Conservation (phyloP, 805 yeast genomes). For the Zygosaccharomyces bisporus region DNA sequence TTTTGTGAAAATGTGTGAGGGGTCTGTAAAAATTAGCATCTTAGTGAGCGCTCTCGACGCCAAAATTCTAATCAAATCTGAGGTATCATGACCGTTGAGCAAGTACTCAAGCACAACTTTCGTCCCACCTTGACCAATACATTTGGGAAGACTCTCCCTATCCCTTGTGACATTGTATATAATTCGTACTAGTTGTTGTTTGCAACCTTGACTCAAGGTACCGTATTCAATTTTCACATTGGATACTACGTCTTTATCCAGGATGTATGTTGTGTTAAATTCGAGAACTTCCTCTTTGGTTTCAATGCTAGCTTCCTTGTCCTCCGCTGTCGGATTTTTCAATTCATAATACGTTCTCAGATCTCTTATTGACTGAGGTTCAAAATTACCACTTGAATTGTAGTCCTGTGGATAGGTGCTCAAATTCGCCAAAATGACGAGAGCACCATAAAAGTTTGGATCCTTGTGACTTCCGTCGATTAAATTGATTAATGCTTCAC, state of each 20-base stretch:
- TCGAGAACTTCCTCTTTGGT: constrained; percentile 20
- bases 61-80: constrained; percentile 26
- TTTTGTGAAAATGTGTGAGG: constrained; percentile 42
- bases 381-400: constrained; percentile 11
- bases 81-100: constrained; percentile 15
- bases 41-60: constrained; percentile 45
- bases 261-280: constrained; percentile 22
- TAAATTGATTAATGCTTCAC: constrained; percentile 32
- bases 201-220: constrained; percentile 24
- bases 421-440: constrained; percentile 36
- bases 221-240: constrained; percentile 14
- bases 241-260: constrained; percentile 25
- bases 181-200: constrained; percentile 33
- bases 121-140: constrained; percentile 48
- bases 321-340: constrained; percentile 23
- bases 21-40: constrained; percentile 45
- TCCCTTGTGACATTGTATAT: constrained; percentile 33
- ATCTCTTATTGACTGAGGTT: constrained; percentile 27
- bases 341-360: constrained; percentile 34
- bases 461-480: constrained; percentile 19
- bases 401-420: constrained; percentile 23
- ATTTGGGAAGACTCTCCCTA: constrained; percentile 23
- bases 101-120: constrained; percentile 40
- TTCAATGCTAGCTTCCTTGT: constrained; percentile 16
- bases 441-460: constrained; percentile 32